These are phyloP conservation scores for Annona cherimola DNA, from an alignment of 164 flowering plant species.

Conservation along the genomic window DNA sequence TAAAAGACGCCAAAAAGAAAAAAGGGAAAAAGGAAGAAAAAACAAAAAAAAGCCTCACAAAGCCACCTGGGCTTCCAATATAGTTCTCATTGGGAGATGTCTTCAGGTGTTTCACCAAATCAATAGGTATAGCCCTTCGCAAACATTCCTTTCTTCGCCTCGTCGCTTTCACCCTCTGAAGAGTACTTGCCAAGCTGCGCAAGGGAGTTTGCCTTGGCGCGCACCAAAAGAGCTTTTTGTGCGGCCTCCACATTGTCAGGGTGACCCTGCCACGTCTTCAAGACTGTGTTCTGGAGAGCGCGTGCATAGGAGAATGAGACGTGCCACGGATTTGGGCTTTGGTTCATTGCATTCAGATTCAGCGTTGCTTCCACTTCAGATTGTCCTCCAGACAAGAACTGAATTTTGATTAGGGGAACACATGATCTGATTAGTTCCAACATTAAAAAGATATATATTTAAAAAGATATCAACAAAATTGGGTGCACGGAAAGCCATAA, in stretches of 20 bases:
- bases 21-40: no score
- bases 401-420: slow-evolving; percentile 1
- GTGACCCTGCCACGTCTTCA: slow-evolving; percentile 78
- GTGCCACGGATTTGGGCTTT: slow-evolving; percentile 85
- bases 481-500: not conserved
- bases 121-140: slow-evolving; percentile 75
- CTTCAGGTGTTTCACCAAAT: not conserved
- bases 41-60: not conserved
- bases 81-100: not conserved
- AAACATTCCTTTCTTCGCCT: slow-evolving; percentile 80
- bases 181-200: slow-evolving; percentile 82
- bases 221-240: slow-evolving; percentile 57
- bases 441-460: no score
- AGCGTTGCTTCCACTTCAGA: slow-evolving; percentile 77
- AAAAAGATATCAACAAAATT: no score
- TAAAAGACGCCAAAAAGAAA: no score
- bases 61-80: not conserved
- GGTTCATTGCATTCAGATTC: slow-evolving; percentile 83
- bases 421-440: not conserved
- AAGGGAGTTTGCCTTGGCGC: slow-evolving; percentile 81
- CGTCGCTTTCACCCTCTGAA: slow-evolving; percentile 69
- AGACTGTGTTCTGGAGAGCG: slow-evolving; percentile 71
- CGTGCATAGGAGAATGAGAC: slow-evolving; percentile 87
- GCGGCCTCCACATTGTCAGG: slow-evolving; percentile 72
- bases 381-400: slow-evolving; percentile 86